phyloP scores from a whole-genome alignment of 164 flowering plant species.

The Berberis vulgaris region DNA sequence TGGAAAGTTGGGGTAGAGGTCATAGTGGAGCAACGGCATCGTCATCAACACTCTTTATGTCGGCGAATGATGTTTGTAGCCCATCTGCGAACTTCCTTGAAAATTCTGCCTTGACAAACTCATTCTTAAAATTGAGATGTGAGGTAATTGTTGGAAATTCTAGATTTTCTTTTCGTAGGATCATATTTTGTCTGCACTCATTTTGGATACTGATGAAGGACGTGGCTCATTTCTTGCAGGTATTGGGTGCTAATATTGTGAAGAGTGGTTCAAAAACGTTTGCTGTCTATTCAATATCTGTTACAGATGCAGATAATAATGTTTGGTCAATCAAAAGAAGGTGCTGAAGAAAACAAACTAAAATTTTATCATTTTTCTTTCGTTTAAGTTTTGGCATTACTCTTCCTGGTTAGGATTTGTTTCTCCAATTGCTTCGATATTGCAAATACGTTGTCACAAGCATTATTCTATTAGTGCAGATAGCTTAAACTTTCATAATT shows the following conservation, averaged over 20 bases:
- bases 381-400: background rate
- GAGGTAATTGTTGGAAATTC: constrained; percentile 48
- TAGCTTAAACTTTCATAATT: background rate
- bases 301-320: constrained; percentile 70
- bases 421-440: background rate
- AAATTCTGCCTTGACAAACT: constrained; percentile 42
- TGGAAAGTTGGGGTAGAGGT: constrained; percentile 51
- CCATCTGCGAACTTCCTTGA: constrained; percentile 31
- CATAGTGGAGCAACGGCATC: constrained; percentile 69
- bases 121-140: constrained; percentile 86
- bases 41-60: constrained; percentile 46
- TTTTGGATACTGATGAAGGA: constrained; percentile 14
- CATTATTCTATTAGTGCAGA: background rate
- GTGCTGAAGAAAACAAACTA: constrained; percentile 29
- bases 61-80: constrained; percentile 29
- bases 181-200: constrained; percentile 1
- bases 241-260: constrained; percentile 92
- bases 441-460: background rate
- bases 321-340: constrained; percentile 99
- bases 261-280: constrained; percentile 80
- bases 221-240: constrained; percentile 45
- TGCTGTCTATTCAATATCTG: constrained; percentile 93
- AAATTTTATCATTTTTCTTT: constrained; percentile 6
- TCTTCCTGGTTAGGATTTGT: background rate
- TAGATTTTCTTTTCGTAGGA: background rate